Evolutionary conservation across 2,329 filamentous ascomycete genomes (phyloP).

Genomic region (Pestalotiopsis sp.): DNA sequence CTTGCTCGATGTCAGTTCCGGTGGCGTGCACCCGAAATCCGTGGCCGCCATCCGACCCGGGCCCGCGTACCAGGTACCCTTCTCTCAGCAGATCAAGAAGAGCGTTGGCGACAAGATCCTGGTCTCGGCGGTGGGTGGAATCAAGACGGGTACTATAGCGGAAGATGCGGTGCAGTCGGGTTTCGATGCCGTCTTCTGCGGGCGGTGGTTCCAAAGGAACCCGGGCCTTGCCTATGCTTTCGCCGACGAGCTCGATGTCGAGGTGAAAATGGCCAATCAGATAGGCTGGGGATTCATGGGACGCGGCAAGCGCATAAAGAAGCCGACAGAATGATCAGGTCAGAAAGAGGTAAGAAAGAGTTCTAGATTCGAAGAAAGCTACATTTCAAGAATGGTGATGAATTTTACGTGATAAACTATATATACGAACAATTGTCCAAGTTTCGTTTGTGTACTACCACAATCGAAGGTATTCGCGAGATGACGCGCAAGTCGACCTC

Average conservation of each 20-base stretch:
- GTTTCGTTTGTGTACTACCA: too few relatives aligned
- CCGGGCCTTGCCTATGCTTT: conserved; percentile 58
- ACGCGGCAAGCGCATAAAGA: conserved; percentile 20
- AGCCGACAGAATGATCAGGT: not conserved
- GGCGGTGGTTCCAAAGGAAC: conserved; percentile 60
- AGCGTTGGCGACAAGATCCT: conserved; percentile 63
- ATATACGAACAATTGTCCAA: too few relatives aligned
- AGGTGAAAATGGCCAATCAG: conserved; percentile 52
- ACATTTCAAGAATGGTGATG: too few relatives aligned
- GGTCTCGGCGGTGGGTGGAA: conserved; percentile 54
- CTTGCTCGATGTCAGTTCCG: conserved; percentile 68
- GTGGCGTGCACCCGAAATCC: conserved; percentile 54
- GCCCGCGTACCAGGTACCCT: conserved; percentile 67
- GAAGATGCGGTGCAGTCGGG: conserved; percentile 47
- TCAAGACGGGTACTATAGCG: conserved; percentile 45
- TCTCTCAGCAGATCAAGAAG: conserved; percentile 67
- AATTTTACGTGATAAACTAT: too few relatives aligned
- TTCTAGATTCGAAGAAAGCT: too few relatives aligned
- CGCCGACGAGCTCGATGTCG: conserved; percentile 54
- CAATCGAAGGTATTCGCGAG: too few relatives aligned
- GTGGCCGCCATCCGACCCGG: conserved; percentile 54
- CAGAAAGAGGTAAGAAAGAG: too few relatives aligned
- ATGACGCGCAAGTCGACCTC: too few relatives aligned
- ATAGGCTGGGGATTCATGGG: conserved; percentile 59
- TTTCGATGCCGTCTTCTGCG: conserved; percentile 52